phyloP scores from a whole-genome alignment of 192 early-diverging fungal genomes.

The Coemansia sp. region DNA sequence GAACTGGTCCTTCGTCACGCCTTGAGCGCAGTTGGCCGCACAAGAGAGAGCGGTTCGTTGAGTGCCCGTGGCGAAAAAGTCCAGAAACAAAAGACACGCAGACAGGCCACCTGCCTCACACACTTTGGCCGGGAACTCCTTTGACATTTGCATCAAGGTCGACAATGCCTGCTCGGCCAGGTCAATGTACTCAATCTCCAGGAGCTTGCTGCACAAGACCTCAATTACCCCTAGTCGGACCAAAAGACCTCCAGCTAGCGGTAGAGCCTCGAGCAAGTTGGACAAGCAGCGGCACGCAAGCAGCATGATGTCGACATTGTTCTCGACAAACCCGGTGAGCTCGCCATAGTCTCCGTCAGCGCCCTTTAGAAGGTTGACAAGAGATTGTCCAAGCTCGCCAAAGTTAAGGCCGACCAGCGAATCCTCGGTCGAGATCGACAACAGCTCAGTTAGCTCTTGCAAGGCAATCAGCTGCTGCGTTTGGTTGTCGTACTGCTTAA shows the following conservation, averaged over 20 bases:
- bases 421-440: constrained; percentile 78
- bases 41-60: constrained; percentile 80
- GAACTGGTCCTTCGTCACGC: constrained; percentile 57
- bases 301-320: constrained; percentile 77
- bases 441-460: constrained; percentile 76
- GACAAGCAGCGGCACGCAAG: constrained; percentile 87
- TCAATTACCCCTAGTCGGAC: constrained; percentile 67
- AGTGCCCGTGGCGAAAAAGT: constrained; percentile 84
- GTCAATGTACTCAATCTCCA: constrained; percentile 89
- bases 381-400: constrained; percentile 64
- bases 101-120: constrained; percentile 67
- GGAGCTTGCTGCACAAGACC: constrained; percentile 72
- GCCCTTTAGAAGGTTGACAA: constrained; percentile 63
- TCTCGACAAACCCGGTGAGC: constrained; percentile 5
- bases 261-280: constrained; percentile 88
- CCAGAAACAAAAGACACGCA: constrained; percentile 78
- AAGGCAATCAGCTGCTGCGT: constrained; percentile 78
- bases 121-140: constrained; percentile 24
- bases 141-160: constrained; percentile 71
- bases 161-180: constrained; percentile 84
- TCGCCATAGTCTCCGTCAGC: constrained; percentile 36
- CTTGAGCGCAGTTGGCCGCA: constrained; percentile 64
- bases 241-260: constrained; percentile 60
- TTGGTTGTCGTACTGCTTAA: constrained; percentile 59
- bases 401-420: constrained; percentile 63